Evolutionary conservation across 2,329 filamentous ascomycete species (phyloP).

Genomic region (Beauveria asiatica): DNA sequence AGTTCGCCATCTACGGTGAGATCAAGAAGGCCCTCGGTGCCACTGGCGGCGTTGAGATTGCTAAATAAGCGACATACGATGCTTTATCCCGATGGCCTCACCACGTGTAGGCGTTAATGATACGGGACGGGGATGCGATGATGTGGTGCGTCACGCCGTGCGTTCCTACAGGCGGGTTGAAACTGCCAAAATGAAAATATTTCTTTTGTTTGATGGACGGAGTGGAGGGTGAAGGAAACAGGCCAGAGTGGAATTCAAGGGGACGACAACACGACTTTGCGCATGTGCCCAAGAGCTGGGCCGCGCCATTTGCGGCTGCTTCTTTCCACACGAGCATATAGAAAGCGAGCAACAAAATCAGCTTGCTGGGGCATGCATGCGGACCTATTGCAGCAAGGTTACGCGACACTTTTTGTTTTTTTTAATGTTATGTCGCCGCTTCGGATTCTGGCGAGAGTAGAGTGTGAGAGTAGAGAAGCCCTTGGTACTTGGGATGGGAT

Average conservation of each 20-base stretch:
- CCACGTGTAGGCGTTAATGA: background rate
- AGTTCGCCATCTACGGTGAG: slow-evolving; percentile 84
- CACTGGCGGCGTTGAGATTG: slow-evolving; percentile 67
- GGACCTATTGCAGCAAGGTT: background rate
- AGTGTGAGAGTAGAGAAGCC: background rate
- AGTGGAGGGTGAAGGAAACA: slow-evolving; percentile 6
- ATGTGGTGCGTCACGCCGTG: background rate
- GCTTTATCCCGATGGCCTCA: background rate
- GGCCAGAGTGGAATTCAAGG: slow-evolving; percentile 4
- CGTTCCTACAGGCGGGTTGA: background rate
- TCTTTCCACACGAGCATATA: slow-evolving; percentile 3
- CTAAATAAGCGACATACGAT: slow-evolving; percentile 28
- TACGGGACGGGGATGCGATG: background rate
- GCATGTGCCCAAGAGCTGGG: slow-evolving; percentile 9
- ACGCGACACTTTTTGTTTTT: background rate
- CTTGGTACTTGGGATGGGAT: slow-evolving; percentile 4
- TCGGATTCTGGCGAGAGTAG: background rate
- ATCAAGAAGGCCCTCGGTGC: slow-evolving; percentile 63
- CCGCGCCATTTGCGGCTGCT: background rate
- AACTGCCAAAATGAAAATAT: slow-evolving; percentile 7
- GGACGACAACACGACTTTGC: background rate
- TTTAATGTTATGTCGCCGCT: slow-evolving; percentile 3
- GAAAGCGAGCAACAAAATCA: background rate
- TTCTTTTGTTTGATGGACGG: slow-evolving; percentile 11
- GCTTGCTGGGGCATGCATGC: slow-evolving; percentile 5